Percentiles rank a stretch among this genome's conserved stretches.
Conservation (phyloP, 495 filamentous ascomycete genomes). For the Penicillium riverlandense region DNA sequence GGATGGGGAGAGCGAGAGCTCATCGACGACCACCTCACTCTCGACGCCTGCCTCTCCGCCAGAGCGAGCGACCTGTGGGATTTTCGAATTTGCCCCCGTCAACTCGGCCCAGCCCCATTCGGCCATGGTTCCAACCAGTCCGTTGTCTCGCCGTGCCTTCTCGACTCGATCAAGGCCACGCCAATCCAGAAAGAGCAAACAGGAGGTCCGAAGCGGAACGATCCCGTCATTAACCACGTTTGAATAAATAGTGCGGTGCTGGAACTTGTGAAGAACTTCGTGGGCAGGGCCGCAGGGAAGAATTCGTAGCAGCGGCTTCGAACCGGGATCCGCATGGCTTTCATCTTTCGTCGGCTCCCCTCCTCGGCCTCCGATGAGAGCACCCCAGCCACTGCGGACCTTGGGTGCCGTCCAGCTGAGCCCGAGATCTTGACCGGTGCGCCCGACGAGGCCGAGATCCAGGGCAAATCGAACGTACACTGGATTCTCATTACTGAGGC, state of each 20-base stretch:
- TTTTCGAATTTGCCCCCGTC: conserved; percentile 68
- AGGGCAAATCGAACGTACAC: conserved; percentile 95
- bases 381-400: conserved; percentile 78
- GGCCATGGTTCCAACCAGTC: conserved; percentile 83
- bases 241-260: conserved; percentile 88
- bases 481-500: conserved; percentile 94
- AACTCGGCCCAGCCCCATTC: conserved; percentile 94
- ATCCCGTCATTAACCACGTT: conserved; percentile 99
- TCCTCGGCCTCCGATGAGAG: conserved; percentile 72
- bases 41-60: conserved; percentile 9
- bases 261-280: conserved; percentile 74
- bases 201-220: conserved; percentile 89
- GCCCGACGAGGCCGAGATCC: conserved; percentile 89
- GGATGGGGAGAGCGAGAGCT: conserved; percentile 9
- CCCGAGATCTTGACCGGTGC: conserved; percentile 90
- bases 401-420: conserved; percentile 89
- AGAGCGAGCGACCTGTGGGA: conserved; percentile 30
- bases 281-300: conserved; percentile 91
- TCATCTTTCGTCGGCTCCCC: conserved; percentile 53
- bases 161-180: conserved; percentile 86
- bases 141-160: conserved; percentile 87
- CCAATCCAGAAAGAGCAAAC: conserved; percentile 96
- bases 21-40: not conserved
- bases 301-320: conserved; percentile 86
- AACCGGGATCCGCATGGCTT: conserved; percentile 60